A percentile compares a stretch with the other conserved stretches of the same genome.
Evolutionary conservation across 257 asterid genomes (phyloP).

Genomic region (Paulownia fortunei): DNA sequence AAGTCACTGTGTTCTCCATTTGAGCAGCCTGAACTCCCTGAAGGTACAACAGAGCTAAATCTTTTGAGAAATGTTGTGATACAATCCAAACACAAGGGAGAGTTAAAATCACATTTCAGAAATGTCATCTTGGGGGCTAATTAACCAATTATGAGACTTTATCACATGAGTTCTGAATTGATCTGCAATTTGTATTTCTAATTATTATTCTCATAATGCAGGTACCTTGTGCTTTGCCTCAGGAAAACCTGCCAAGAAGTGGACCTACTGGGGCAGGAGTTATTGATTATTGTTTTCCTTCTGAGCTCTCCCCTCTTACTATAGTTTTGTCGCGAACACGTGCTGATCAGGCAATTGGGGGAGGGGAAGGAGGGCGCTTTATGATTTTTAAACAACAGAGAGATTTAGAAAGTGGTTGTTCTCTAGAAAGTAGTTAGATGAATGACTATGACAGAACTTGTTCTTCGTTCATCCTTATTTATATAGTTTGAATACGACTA

Average conservation of each 20-base stretch:
- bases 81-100: neutral
- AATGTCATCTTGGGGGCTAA: neutral
- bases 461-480: neutral
- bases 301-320: neutral
- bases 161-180: neutral
- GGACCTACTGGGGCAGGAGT: constrained; percentile 76
- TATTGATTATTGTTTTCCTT: constrained; percentile 35
- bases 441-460: neutral
- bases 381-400: neutral
- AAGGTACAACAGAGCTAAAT: constrained; percentile 49
- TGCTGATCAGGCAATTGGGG: neutral
- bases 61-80: no score
- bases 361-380: no score
- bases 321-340: neutral
- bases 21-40: constrained; percentile 70
- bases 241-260: constrained; percentile 69
- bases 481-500: neutral
- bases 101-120: neutral
- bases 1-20: constrained; percentile 70
- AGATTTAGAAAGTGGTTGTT: neutral
- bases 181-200: neutral
- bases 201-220: constrained; percentile 23
- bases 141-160: neutral
- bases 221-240: constrained; percentile 66
- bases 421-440: neutral